phyloP scores from a whole-genome alignment of 2,329 filamentous ascomycete genomes.

The Diplodia intermedia region DNA sequence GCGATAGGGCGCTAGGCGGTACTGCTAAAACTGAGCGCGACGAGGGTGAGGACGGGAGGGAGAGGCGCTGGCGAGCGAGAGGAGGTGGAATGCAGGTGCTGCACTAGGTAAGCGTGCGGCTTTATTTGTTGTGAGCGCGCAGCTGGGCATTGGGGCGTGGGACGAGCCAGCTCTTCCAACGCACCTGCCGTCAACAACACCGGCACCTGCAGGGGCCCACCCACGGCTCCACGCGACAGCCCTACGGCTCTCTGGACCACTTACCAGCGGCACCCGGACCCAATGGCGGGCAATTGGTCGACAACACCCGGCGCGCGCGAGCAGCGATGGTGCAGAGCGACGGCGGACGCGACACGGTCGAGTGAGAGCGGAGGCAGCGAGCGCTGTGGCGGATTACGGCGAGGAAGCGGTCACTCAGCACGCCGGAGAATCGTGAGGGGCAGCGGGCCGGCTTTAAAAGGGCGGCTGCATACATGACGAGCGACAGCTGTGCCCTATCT shows the following conservation, averaged over 20 bases:
- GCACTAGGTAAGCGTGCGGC: slow-evolving; percentile 9
- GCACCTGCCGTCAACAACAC: not conserved
- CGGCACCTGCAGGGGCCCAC: not conserved
- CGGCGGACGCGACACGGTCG: slow-evolving; percentile 8
- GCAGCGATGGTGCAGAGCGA: slow-evolving; percentile 2
- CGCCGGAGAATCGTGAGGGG: not conserved
- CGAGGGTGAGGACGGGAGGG: not conserved
- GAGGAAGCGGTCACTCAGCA: slow-evolving; percentile 2
- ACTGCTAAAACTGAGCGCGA: slow-evolving; percentile 7
- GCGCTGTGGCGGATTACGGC: not conserved
- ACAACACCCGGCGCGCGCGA: not conserved
- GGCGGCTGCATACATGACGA: slow-evolving; percentile 15
- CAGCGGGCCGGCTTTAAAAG: slow-evolving; percentile 17
- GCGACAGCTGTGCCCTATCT: slow-evolving; percentile 6
- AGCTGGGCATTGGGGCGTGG: slow-evolving; percentile 16
- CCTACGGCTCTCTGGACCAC: not conserved
- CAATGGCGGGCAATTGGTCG: slow-evolving; percentile 25
- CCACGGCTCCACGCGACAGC: not conserved
- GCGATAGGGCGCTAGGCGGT: slow-evolving; percentile 15
- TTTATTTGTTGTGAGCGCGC: slow-evolving; percentile 8
- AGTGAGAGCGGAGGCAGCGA: not conserved
- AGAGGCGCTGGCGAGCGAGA: slow-evolving; percentile 10
- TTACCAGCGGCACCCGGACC: slow-evolving; percentile 14
- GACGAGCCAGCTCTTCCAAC: not conserved
- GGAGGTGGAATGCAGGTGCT: slow-evolving; percentile 13